Conservation (phyloP, 2,329 filamentous ascomycete genomes). For the Fusarium buxicola region DNA sequence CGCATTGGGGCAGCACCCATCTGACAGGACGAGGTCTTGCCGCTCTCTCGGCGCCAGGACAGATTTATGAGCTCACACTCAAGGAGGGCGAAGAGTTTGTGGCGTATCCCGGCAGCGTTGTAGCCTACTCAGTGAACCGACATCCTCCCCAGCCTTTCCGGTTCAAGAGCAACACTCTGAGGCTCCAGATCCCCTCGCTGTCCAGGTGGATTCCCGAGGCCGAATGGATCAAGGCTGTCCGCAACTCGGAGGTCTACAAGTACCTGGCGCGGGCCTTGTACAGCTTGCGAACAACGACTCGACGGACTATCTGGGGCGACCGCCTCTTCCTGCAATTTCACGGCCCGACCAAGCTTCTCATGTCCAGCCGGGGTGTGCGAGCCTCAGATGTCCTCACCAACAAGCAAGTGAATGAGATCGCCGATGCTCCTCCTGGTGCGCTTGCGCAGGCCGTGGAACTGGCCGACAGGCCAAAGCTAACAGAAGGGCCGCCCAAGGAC, state of each 20-base stretch:
- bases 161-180: conserved; percentile 80
- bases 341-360: conserved; percentile 84
- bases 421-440: conserved; percentile 80
- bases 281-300: conserved; percentile 77
- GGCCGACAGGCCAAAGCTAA: conserved; percentile 51
- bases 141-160: conserved; percentile 85
- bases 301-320: conserved; percentile 93
- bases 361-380: conserved; percentile 87
- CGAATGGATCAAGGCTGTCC: conserved; percentile 79
- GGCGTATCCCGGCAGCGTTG: conserved; percentile 89
- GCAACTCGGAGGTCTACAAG: conserved; percentile 79
- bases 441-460: conserved; percentile 69
- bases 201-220: conserved; percentile 75
- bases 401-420: conserved; percentile 89
- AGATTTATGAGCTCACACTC: conserved; percentile 87
- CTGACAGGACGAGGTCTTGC: conserved; percentile 89
- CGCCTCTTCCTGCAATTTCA: conserved; percentile 90
- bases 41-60: conserved; percentile 85
- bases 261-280: conserved; percentile 73
- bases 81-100: conserved; percentile 89
- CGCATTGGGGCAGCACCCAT: conserved; percentile 92
- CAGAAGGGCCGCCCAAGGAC: conserved; percentile 41
- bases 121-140: conserved; percentile 85
- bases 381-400: conserved; percentile 81
- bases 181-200: conserved; percentile 80